Percentiles rank a stretch among this genome's conserved stretches.
Evolutionary conservation across 1,284 basidiomycete species (phyloP).

Genomic region (Pseudomicrostroma phylloplanum): DNA sequence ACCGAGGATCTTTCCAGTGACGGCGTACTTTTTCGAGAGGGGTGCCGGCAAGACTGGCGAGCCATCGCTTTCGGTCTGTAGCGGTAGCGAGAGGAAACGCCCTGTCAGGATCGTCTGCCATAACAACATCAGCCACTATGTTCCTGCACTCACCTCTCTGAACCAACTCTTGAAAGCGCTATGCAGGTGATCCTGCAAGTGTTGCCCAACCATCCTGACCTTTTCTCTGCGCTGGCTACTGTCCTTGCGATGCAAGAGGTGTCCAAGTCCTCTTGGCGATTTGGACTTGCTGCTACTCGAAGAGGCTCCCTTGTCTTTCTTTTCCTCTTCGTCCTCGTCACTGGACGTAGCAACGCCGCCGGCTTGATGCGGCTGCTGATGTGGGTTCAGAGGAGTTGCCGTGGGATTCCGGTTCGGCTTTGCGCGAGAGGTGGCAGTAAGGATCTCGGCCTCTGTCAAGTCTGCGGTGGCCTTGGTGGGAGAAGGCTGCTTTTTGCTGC

Average conservation of each 20-base stretch:
- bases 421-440: no score
- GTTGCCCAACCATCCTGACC: constrained; percentile 37
- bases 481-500: no score
- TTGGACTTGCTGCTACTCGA: no score
- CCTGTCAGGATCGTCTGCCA: neutral
- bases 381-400: no score
- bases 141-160: constrained; percentile 21
- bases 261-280: constrained; percentile 1
- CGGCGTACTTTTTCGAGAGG: constrained; percentile 42
- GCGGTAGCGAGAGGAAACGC: neutral
- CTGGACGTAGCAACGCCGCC: no score
- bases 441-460: no score
- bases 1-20: constrained; percentile 32
- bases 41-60: constrained; percentile 35
- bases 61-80: constrained; percentile 38
- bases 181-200: constrained; percentile 24
- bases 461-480: no score
- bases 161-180: constrained; percentile 43
- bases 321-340: no score
- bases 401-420: no score
- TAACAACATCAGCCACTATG: neutral
- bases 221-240: constrained; percentile 15
- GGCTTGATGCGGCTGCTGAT: no score
- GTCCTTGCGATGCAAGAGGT: neutral
- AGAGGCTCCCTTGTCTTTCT: no score